Percentiles rank a stretch among this genome's conserved stretches.
Evolutionary conservation across 768 basidiomycete species (phyloP).

Genomic region (Tulasnella sp.): DNA sequence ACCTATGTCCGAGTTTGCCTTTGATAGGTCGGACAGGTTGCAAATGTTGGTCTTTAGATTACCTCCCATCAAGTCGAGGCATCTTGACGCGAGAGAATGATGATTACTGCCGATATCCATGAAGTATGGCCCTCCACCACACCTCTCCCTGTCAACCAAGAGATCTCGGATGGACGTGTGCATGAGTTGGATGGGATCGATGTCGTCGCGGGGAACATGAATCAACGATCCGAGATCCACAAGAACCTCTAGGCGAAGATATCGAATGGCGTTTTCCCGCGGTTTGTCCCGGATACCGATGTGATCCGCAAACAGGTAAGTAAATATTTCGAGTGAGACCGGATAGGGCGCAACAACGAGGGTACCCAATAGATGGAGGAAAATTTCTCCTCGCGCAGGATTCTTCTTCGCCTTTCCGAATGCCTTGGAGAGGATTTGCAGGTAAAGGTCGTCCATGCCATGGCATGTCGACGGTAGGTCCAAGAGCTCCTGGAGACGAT

Average conservation of each 20-base stretch:
- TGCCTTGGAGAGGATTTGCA: background rate
- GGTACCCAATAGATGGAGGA: background rate
- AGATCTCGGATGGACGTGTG: background rate
- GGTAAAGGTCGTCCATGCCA: background rate
- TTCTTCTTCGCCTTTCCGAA: background rate
- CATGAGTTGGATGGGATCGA: background rate
- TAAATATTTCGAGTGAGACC: background rate
- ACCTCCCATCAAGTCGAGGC: background rate
- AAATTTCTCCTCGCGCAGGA: background rate
- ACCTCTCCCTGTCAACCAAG: background rate
- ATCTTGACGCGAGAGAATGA: background rate
- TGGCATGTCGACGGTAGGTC: background rate
- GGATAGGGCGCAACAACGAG: background rate
- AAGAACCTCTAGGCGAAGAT: background rate
- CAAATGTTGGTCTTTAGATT: background rate
- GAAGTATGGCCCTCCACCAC: background rate
- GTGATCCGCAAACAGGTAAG: background rate
- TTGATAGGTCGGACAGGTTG: background rate
- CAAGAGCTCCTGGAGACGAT: background rate
- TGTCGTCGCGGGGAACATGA: background rate
- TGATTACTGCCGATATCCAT: background rate
- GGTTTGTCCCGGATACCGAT: too few species aligned
- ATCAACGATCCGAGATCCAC: background rate
- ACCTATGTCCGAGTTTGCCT: background rate
- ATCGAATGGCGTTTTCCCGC: too few species aligned